Percentiles rank a stretch among this genome's conserved stretches.
Evolutionary conservation across 2,329 filamentous ascomycete genomes (phyloP).

Genomic region (Aspergillus sp.): DNA sequence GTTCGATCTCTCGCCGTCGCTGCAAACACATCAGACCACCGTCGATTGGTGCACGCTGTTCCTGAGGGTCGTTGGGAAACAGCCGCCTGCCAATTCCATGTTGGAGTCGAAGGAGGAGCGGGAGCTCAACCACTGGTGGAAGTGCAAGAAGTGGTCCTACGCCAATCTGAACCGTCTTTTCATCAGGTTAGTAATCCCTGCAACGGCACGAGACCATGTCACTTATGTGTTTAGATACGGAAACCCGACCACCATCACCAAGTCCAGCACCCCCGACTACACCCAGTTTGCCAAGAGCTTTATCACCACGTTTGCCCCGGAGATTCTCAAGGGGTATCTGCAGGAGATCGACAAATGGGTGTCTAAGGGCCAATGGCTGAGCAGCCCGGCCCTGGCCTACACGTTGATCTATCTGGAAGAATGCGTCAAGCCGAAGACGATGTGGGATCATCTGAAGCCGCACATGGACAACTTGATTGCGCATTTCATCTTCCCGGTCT

Average conservation of each 20-base stretch:
- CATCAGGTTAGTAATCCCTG: slow-evolving; percentile 55
- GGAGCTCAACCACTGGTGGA: slow-evolving; percentile 97
- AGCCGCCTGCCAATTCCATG: slow-evolving; percentile 69
- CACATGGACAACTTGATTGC: slow-evolving; percentile 89
- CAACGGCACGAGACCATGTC: slow-evolving; percentile 3
- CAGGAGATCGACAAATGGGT: slow-evolving; percentile 97
- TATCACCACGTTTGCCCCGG: slow-evolving; percentile 80
- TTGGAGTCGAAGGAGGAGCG: slow-evolving; percentile 71
- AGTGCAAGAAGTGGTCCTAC: slow-evolving; percentile 99
- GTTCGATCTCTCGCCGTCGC: slow-evolving; percentile 73
- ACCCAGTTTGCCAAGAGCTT: slow-evolving; percentile 82
- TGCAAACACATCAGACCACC: slow-evolving; percentile 73
- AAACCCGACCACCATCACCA: slow-evolving; percentile 66
- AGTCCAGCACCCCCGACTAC: slow-evolving; percentile 66
- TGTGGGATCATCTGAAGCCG: slow-evolving; percentile 89
- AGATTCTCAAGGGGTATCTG: slow-evolving; percentile 92
- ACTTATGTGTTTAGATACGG: slow-evolving; percentile 58
- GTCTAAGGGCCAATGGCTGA: slow-evolving; percentile 85
- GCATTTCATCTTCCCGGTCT: slow-evolving; percentile 88
- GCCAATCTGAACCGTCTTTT: slow-evolving; percentile 95
- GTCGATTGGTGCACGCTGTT: slow-evolving; percentile 96
- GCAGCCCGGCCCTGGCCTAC: slow-evolving; percentile 85
- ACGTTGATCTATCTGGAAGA: slow-evolving; percentile 93
- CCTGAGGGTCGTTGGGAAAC: slow-evolving; percentile 77
- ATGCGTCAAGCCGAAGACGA: slow-evolving; percentile 92